Conservation (phyloP, 139 green algal genomes). For the Coelastrella sp. region DNA sequence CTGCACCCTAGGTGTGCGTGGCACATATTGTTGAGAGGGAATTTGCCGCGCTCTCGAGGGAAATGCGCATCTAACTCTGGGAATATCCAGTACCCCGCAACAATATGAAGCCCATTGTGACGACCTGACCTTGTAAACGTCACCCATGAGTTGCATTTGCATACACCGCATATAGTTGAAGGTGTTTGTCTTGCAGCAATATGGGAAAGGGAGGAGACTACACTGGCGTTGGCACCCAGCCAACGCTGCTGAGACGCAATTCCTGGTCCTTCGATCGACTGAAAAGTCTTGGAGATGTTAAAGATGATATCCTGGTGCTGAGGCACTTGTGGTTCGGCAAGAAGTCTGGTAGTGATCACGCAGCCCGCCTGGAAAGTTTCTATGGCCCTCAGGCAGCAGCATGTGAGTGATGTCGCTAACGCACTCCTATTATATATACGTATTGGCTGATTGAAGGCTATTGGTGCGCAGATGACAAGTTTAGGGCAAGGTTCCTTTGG, state of each 20-base stretch:
- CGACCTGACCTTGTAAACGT: too few relatives aligned
- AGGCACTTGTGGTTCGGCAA: slow-evolving; percentile 90
- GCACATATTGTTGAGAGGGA: too few relatives aligned
- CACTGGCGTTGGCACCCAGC: neutral
- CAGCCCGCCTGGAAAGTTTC: slow-evolving; percentile 86
- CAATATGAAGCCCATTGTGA: neutral
- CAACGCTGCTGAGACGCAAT: slow-evolving; percentile 17
- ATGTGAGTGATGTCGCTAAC: neutral
- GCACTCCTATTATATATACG: too few relatives aligned
- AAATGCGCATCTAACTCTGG: neutral
- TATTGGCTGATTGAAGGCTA: too few relatives aligned
- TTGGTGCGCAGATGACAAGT: slow-evolving; percentile 90
- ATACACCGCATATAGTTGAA: neutral
- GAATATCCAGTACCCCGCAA: neutral
- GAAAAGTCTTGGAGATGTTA: slow-evolving; percentile 59
- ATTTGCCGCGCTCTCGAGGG: neutral
- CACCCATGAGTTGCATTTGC: too few relatives aligned
- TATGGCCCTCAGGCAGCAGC: slow-evolving; percentile 81
- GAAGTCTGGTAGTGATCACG: slow-evolving; percentile 75
- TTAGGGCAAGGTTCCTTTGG: slow-evolving; percentile 95
- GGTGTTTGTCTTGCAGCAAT: neutral
- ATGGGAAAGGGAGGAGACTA: slow-evolving; percentile 29
- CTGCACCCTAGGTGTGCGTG: too few relatives aligned
- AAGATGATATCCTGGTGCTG: slow-evolving; percentile 81
- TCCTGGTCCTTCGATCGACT: slow-evolving; percentile 39